Evolutionary conservation across 805 yeast genomes (phyloP), one percentile per base, ranked within the genome.

Genomic region (Starmerella riodocensis): DNA sequence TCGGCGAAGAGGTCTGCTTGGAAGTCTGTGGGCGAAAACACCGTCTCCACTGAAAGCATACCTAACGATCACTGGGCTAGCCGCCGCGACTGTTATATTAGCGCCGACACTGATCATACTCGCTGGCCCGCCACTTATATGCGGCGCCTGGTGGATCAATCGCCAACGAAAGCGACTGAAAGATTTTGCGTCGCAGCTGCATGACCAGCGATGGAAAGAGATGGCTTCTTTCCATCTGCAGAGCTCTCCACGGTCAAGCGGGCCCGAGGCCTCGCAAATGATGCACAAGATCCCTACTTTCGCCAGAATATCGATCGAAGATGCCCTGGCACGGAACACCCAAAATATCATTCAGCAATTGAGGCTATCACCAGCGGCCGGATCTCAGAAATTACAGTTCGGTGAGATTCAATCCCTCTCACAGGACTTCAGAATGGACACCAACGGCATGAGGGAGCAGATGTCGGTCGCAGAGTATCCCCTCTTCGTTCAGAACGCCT

Each of bases 51-150:
- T 43, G 20, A 43, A 42, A 29, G 43, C 39, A 4, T 40, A 43
- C 25, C 41, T 37, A 11, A 35, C 34, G 24, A 32, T 46, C 3
- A 29, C 46, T 3, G 36, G 40, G 7, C 26, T 35, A 2, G 50
- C 50, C 6, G 50, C 50, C 1, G 43, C 41, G 4, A 41, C 46
- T 0, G 50, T 43, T 6, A 27, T 46, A 6, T n/a, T 46, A 9
- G 42, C 50, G 2, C 50, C 50, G 2, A 41, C 50, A 9, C n/a
- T 43, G 8, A 13, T 46, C 6, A 38, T 46, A 6, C 32, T 46
- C 2, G 43, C 40, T 1, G 39, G 40, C 3, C 47, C 47, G 6
- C 50, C 50, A 8, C 35, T 43, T 2, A 16, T 46, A 2, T 30
- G 27, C 14, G 44, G 47, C 4, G 37, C 43, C 2, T 43, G 41